Evolutionary conservation across 352 stramenopile species (phyloP), one percentile per base, ranked within the genome.

Genomic region (Phytophthora ohioensis): DNA sequence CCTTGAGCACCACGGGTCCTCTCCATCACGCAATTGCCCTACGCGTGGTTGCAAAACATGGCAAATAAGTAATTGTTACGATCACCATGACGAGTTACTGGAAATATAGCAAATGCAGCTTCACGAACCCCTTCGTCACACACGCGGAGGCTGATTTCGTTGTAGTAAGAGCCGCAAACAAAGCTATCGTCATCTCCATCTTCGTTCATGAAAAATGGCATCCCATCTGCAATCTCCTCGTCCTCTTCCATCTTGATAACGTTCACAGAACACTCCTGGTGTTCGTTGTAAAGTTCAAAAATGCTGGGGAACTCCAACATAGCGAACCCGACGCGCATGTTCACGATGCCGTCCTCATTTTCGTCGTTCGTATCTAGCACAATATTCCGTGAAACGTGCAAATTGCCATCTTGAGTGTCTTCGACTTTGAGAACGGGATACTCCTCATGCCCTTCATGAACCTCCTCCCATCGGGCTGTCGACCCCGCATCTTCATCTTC

Each of bases 181-280:
- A 93, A 71, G 0, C 46, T 64, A 52, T 94, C 87, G 43, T 94
- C 87, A 35, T 91, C 84, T 36, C 84, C 87, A 7, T 79, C 70
- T 38, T 91, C 79, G 30, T 74, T 82, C 75, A 91, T 91, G 61
- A 94, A 92, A 63, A 89, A 90, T 6, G 85, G 83, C 59, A 91
- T 85, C 13, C 64, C 68, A 41, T 80, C 72, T 2, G 77, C 64
- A 30, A 78, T 71, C 30, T 91, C 87, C 67, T 94, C 87, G 60
- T 94, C 87, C 66, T 94, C 87, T 48, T 94, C 87, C 61, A 92
- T 79, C 60, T 92, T 91, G 8, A 94, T 67, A 15, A 94, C 53
- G 10, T 81, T 88, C 15, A 94, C 57, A 1, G 69, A 75, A 57
- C 85, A 93, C 55, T 89, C 79, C 54, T 92, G 82, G 49, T 91